These are phyloP conservation scores for Neopestalotiopsis clavispora DNA, from an alignment of 2,329 filamentous ascomycete genomes.

Conservation along the genomic window DNA sequence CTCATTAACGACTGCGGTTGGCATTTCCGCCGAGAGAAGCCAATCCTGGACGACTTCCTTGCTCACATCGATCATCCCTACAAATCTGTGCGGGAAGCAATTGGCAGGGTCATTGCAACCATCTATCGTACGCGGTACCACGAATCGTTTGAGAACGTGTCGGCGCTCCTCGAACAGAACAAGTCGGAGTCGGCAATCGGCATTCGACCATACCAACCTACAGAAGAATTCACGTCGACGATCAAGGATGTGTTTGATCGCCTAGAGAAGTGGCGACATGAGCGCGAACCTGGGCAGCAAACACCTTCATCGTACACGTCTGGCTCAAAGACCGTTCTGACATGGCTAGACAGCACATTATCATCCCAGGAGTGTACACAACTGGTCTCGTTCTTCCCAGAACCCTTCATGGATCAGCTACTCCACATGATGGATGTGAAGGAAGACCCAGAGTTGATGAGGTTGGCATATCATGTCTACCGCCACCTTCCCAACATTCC, in stretches of 20 bases:
- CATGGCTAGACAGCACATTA: slow-evolving; percentile 92
- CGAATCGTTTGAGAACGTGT: slow-evolving; percentile 86
- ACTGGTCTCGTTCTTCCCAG: slow-evolving; percentile 88
- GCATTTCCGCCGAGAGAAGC: slow-evolving; percentile 92
- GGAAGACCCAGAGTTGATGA: slow-evolving; percentile 94
- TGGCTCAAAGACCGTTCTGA: slow-evolving; percentile 91
- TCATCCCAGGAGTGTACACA: slow-evolving; percentile 93
- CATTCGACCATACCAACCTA: slow-evolving; percentile 80
- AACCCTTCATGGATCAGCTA: slow-evolving; percentile 87
- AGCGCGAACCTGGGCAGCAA: slow-evolving; percentile 85
- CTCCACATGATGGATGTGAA: slow-evolving; percentile 99
- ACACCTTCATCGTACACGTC: slow-evolving; percentile 94
- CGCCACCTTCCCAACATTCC: slow-evolving; percentile 95
- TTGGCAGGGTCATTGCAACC: slow-evolving; percentile 85
- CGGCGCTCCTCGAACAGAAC: slow-evolving; percentile 76
- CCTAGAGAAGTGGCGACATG: slow-evolving; percentile 85
- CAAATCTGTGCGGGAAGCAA: slow-evolving; percentile 94
- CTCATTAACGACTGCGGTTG: slow-evolving; percentile 87
- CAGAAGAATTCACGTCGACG: slow-evolving; percentile 72
- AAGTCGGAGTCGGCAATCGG: slow-evolving; percentile 78
- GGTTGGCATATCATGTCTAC: slow-evolving; percentile 94
- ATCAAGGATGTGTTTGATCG: slow-evolving; percentile 78
- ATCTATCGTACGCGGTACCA: slow-evolving; percentile 93
- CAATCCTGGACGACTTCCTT: slow-evolving; percentile 88
- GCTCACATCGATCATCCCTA: slow-evolving; percentile 95